phyloP scores from a whole-genome alignment of 148 eudicot genomes.

The Arbutus unedo region DNA sequence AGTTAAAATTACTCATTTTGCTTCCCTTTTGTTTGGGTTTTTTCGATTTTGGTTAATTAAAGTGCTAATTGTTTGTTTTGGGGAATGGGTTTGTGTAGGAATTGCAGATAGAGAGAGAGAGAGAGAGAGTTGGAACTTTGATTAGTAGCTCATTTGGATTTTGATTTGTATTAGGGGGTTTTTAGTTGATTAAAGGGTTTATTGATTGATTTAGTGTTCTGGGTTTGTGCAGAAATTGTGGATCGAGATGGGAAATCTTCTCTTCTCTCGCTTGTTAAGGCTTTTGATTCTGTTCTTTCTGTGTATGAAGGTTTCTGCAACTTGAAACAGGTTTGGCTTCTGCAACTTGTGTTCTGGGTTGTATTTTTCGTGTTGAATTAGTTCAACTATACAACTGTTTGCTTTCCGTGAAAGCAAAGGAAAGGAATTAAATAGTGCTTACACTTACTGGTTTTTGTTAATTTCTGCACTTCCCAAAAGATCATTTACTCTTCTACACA shows the following conservation, averaged over 20 bases:
- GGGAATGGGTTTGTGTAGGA: conserved; percentile 28
- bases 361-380: not conserved
- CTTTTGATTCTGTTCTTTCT: conserved; percentile 77
- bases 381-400: not conserved
- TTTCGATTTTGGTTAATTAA: not conserved
- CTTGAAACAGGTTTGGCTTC: conserved; percentile 64
- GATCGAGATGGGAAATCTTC: conserved; percentile 65
- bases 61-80: conserved; percentile 2
- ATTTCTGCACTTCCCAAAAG: not conserved
- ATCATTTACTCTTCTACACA: not conserved
- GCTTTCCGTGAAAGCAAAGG: not conserved
- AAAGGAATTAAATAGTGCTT: not conserved
- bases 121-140: not conserved
- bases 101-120: conserved; percentile 43
- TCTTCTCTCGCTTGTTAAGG: conserved; percentile 67
- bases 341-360: not conserved
- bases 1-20: not conserved
- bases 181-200: not conserved
- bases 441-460: not conserved
- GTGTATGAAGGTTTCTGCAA: conserved; percentile 92
- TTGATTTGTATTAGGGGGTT: not conserved
- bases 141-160: not conserved
- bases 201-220: conserved; percentile 6
- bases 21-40: not conserved
- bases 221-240: conserved; percentile 42